Base-by-base conservation (phyloP, 768 basidiomycete genomes). In the Paxillus rubicundulus region DNA sequence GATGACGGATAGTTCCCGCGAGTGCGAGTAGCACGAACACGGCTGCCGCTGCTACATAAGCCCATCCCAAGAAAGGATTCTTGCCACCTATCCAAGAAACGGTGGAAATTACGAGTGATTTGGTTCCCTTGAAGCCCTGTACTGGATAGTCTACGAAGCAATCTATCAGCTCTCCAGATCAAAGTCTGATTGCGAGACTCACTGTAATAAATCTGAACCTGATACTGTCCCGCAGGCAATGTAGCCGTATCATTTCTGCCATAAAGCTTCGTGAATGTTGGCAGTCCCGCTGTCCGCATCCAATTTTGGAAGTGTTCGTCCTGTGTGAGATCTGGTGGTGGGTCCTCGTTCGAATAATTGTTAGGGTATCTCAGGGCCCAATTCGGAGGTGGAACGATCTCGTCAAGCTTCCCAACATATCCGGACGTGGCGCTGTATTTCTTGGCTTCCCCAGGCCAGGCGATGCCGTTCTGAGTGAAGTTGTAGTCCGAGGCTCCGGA, bases 51-150 rank as follows among this genome's bases (percentile, higher is more conserved):
- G 87, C 95, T 41, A 99, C 87, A 64, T 99, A 99, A 2, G 94
- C 92, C 93, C 95, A 98, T 8, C 97, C 97, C 17, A 99, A 78
- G 85, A 99, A 99, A 1, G 94, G 86, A 62, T 99, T 98, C 74
- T 96, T 95, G 37, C 97, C 97, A 10, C 97, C 97, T 66, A 97
- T 92, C 95, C 96, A 98, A 2, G 95, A 92, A 13, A 97, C 93
- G 3, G 96, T 98, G 40, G 94, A 94, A 56, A 99, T 89, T 30
- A 99, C 95, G 54, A 99, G 79, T 0, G 94, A 94, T 71, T 99
- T 99, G 9, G 96, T 98, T 39, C 97, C 97, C 47, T 85, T 85
- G 76, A 90, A 99, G 9, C 86, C 80, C 43, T 81, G 75, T 45
- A 98, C 96, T 5, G 97, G 97, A 74, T 86, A 99, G 72, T 98